These are phyloP conservation scores for Aspergillus incahuasiensis DNA, from an alignment of 495 filamentous ascomycete genomes.

Conservation along the genomic window DNA sequence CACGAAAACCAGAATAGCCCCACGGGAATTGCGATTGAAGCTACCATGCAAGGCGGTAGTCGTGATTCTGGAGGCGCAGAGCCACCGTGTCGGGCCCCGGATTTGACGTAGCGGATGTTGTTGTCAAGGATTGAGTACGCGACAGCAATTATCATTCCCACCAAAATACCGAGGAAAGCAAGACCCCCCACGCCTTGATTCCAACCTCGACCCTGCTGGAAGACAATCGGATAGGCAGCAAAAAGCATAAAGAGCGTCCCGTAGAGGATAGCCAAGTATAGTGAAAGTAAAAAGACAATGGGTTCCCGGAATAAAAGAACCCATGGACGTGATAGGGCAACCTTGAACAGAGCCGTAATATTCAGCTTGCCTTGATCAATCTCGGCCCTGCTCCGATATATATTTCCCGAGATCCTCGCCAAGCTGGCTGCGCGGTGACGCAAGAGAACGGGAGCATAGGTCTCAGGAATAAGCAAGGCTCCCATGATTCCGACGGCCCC, in stretches of 20 bases:
- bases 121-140: conserved; percentile 37
- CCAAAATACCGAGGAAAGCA: conserved; percentile 73
- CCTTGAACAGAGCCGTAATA: conserved; percentile 34
- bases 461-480: conserved; percentile 51
- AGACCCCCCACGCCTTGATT: conserved; percentile 64
- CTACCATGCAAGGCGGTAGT: conserved; percentile 40
- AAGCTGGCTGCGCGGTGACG: conserved; percentile 48
- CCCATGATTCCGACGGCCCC: conserved; percentile 53
- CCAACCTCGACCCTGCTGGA: conserved; percentile 68
- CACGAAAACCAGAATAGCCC: conserved; percentile 65
- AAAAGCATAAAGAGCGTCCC: conserved; percentile 81
- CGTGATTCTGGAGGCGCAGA: conserved; percentile 46
- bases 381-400: conserved; percentile 48
- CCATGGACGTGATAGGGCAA: conserved; percentile 45
- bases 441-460: conserved; percentile 56
- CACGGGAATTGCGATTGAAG: conserved; percentile 37
- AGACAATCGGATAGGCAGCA: conserved; percentile 79
- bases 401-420: conserved; percentile 51
- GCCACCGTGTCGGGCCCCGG: conserved; percentile 29
- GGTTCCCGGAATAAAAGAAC: conserved; percentile 47
- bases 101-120: conserved; percentile 42
- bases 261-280: conserved; percentile 73
- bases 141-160: conserved; percentile 72
- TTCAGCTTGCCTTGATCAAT: conserved; percentile 35
- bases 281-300: conserved; percentile 61